These are phyloP conservation scores for Dissophora ornata DNA, from an alignment of 192 early-diverging fungal genomes.

Conservation along the genomic window DNA sequence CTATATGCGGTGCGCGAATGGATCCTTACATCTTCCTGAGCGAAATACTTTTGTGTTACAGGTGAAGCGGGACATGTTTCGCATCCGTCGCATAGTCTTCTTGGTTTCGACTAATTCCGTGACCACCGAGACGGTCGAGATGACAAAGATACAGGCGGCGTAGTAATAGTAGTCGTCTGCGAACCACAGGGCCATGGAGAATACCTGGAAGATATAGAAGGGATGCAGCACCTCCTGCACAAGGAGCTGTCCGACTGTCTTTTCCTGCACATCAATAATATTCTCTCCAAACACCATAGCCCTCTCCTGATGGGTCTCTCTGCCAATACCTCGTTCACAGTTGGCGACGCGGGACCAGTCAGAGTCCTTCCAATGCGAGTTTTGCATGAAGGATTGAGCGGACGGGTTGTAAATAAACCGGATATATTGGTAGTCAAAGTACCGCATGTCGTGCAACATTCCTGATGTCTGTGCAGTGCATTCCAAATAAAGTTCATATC, in stretches of 20 bases:
- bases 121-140: conserved; percentile 77
- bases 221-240: conserved; percentile 85
- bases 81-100: conserved; percentile 76
- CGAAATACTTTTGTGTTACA: conserved; percentile 84
- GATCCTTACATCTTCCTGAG: conserved; percentile 62
- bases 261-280: conserved; percentile 76
- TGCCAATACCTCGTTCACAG: conserved; percentile 66
- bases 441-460: conserved; percentile 57
- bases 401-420: conserved; percentile 65
- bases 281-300: conserved; percentile 77
- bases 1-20: background rate
- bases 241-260: conserved; percentile 68
- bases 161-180: conserved; percentile 97
- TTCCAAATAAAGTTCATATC: conserved; percentile 40
- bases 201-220: conserved; percentile 85
- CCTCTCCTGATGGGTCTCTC: conserved; percentile 67
- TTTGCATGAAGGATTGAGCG: conserved; percentile 60
- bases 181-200: conserved; percentile 83
- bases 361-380: conserved; percentile 66
- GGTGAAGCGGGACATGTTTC: conserved; percentile 89
- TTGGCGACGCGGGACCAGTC: conserved; percentile 57
- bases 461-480: conserved; percentile 38
- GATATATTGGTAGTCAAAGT: conserved; percentile 68
- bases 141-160: conserved; percentile 91
- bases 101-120: conserved; percentile 52